phyloP scores from a whole-genome alignment of 768 basidiomycete species.

The Termitomyces titanicus region DNA sequence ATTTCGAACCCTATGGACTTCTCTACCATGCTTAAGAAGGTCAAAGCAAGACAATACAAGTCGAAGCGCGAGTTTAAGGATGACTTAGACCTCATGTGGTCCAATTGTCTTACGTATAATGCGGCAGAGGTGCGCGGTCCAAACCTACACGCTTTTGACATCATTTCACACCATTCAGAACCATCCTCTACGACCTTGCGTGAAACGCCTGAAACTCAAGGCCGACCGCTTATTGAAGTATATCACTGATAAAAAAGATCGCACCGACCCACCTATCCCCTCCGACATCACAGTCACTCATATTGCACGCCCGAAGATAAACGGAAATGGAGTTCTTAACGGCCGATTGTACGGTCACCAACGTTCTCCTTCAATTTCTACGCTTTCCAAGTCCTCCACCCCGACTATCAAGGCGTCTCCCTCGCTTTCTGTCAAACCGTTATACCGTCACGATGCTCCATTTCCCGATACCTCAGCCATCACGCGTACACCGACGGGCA shows the following conservation, averaged over 20 bases:
- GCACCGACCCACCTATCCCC: conserved; percentile 67
- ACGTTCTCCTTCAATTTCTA: conserved; percentile 35
- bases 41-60: conserved; percentile 90
- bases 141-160: neutral
- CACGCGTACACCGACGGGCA: conserved; percentile 67
- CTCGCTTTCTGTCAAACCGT: conserved; percentile 18
- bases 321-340: conserved; percentile 40
- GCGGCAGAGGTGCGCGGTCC: conserved; percentile 73
- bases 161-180: conserved; percentile 41
- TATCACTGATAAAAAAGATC: conserved; percentile 85
- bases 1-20: conserved; percentile 96
- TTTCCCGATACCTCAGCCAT: conserved; percentile 71
- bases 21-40: conserved; percentile 87
- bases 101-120: conserved; percentile 92
- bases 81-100: conserved; percentile 96
- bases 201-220: conserved; percentile 76
- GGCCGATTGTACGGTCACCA: conserved; percentile 34
- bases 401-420: conserved; percentile 26
- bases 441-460: conserved; percentile 37
- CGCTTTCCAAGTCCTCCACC: conserved; percentile 24
- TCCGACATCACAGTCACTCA: conserved; percentile 32
- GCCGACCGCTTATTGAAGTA: conserved; percentile 84
- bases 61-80: conserved; percentile 91
- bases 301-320: conserved; percentile 32
- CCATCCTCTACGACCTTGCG: conserved; percentile 85